Conservation (phyloP, 345 rosid species). For the Lepidium africanum region DNA sequence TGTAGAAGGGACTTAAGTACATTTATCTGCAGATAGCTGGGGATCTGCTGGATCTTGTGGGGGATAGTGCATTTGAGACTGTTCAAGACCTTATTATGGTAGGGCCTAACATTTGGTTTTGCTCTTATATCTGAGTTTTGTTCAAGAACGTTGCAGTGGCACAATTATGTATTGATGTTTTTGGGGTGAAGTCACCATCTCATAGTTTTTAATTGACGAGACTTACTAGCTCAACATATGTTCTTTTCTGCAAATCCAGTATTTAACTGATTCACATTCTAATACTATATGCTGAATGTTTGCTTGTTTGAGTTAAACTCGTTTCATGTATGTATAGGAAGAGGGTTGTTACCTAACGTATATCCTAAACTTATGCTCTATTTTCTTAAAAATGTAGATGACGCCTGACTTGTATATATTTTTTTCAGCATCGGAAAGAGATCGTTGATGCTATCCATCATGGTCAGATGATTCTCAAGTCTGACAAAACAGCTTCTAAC, state of each 20-base stretch:
- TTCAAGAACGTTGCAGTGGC: neutral
- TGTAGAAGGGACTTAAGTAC: neutral
- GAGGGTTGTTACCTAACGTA: neutral
- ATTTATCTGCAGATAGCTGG: slow-evolving; percentile 63
- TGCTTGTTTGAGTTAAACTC: neutral
- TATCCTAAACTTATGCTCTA: neutral
- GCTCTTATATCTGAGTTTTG: slow-evolving; percentile 3
- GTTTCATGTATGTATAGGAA: neutral
- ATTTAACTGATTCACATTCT: neutral
- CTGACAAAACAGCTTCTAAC: slow-evolving; percentile 60
- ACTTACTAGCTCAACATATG: neutral
- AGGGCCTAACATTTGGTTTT: slow-evolving; percentile 19
- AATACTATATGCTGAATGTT: neutral
- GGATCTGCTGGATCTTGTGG: slow-evolving; percentile 86
- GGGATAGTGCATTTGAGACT: slow-evolving; percentile 85
- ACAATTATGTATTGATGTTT: neutral
- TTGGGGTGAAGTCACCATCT: neutral
- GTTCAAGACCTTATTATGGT: slow-evolving; percentile 84
- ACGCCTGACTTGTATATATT: slow-evolving; percentile 13
- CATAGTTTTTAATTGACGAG: neutral
- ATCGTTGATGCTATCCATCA: slow-evolving; percentile 86
- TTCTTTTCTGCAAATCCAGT: neutral
- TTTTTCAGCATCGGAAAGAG: slow-evolving; percentile 77
- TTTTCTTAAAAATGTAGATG: neutral
- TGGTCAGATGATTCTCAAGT: slow-evolving; percentile 59